phyloP scores from a whole-genome alignment of 192 early-diverging fungal species.

The Linnemannia schmuckeri region DNA sequence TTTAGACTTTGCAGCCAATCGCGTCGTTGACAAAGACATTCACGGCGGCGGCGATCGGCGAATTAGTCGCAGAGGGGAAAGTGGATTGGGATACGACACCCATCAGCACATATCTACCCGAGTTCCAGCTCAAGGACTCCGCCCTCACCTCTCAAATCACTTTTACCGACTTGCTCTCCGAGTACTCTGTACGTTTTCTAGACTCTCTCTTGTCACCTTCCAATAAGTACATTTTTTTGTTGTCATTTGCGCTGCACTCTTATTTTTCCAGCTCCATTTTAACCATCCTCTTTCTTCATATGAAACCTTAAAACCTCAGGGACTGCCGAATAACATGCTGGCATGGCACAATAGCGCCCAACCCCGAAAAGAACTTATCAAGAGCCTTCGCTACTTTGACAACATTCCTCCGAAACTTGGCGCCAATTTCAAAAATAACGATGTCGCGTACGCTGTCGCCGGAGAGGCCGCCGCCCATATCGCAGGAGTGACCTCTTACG shows the following conservation, averaged over 20 bases:
- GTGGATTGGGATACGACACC: slow-evolving; percentile 19
- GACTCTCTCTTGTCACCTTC: neutral
- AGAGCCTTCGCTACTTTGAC: slow-evolving; percentile 1
- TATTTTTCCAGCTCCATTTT: neutral
- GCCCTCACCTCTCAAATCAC: slow-evolving; percentile 6
- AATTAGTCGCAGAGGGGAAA: slow-evolving; percentile 23
- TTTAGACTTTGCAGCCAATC: slow-evolving; percentile 11
- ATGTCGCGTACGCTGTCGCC: slow-evolving; percentile 23
- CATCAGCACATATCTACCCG: slow-evolving; percentile 8
- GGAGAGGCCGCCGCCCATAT: slow-evolving; percentile 25
- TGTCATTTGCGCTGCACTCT: too few species aligned
- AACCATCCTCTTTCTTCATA: neutral
- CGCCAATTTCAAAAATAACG: neutral
- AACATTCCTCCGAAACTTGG: neutral
- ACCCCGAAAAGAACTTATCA: slow-evolving; percentile 14
- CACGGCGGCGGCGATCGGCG: slow-evolving; percentile 16
- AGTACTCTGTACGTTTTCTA: slow-evolving; percentile 8
- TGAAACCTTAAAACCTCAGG: neutral
- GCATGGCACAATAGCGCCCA: neutral
- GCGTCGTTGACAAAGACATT: slow-evolving; percentile 22
- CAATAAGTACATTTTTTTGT: neutral
- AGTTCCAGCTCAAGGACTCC: slow-evolving; percentile 6
- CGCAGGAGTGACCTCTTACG: neutral
- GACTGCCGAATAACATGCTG: neutral
- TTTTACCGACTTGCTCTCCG: neutral